Evolutionary conservation across 2,329 filamentous ascomycete genomes (phyloP).

Genomic region (Trichoderma gracile): DNA sequence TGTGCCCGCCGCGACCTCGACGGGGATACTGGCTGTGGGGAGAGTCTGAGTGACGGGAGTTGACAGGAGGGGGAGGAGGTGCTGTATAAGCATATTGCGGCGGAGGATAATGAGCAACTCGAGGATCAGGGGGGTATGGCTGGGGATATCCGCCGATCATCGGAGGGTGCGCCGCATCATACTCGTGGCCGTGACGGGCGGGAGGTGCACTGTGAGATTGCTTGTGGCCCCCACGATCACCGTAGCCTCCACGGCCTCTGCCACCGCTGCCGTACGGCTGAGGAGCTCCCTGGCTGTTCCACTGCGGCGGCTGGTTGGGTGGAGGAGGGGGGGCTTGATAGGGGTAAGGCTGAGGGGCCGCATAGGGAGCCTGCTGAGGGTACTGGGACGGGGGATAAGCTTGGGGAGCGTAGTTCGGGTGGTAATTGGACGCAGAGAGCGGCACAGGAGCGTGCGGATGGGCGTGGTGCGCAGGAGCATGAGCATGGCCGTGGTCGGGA

Average conservation of each 20-base stretch:
- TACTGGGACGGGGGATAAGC: slow-evolving; percentile 48
- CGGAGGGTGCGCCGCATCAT: slow-evolving; percentile 38
- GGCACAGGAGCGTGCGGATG: slow-evolving; percentile 50
- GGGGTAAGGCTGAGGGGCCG: slow-evolving; percentile 42
- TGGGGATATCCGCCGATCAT: slow-evolving; percentile 42
- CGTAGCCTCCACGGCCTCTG: slow-evolving; percentile 44
- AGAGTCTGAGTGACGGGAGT: slow-evolving; percentile 38
- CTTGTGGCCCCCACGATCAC: slow-evolving; percentile 47
- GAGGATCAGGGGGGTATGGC: slow-evolving; percentile 46
- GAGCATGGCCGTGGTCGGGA: slow-evolving; percentile 41
- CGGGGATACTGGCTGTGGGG: slow-evolving; percentile 41
- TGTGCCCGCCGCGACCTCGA: slow-evolving; percentile 36
- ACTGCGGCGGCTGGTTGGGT: slow-evolving; percentile 40
- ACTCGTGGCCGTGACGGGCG: slow-evolving; percentile 40
- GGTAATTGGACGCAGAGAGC: slow-evolving; percentile 56
- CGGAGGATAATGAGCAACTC: slow-evolving; percentile 40
- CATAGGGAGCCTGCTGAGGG: slow-evolving; percentile 49
- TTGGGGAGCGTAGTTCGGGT: slow-evolving; percentile 60
- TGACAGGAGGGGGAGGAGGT: slow-evolving; percentile 41
- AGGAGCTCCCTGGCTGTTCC: slow-evolving; percentile 39
- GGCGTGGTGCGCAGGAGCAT: slow-evolving; percentile 42
- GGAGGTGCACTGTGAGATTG: slow-evolving; percentile 34
- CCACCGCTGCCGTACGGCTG: slow-evolving; percentile 39
- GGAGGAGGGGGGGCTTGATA: slow-evolving; percentile 42
- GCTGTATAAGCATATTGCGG: slow-evolving; percentile 43